phyloP scores from a whole-genome alignment of 768 basidiomycete species.

The Dictyophora rubrovolvata region DNA sequence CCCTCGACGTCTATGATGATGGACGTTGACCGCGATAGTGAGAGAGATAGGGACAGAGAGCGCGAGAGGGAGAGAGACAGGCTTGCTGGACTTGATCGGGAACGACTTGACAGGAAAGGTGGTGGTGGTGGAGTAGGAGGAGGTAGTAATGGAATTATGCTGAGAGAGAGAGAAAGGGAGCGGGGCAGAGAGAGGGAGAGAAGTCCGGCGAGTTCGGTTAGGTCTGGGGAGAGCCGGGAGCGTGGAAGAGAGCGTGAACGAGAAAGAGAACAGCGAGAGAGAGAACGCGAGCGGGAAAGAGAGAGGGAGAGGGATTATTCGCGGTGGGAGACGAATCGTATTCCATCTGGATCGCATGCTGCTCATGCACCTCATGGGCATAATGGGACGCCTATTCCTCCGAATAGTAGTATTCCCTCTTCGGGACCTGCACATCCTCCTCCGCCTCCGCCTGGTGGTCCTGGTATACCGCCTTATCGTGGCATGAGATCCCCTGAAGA shows the following conservation, averaged over 20 bases:
- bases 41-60: not conserved
- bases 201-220: not conserved
- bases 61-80: not conserved
- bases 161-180: not conserved
- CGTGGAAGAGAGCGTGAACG: not conserved
- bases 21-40: not conserved
- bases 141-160: not conserved
- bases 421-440: not conserved
- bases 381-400: conserved; percentile 7
- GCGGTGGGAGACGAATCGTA: not conserved
- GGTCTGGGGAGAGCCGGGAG: conserved; percentile 1
- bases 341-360: not conserved
- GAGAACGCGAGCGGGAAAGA: not conserved
- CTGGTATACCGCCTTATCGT: not conserved
- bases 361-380: not conserved
- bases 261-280: not conserved
- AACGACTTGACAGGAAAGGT: not conserved
- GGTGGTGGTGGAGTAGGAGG: not conserved
- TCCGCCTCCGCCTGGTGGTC: not conserved
- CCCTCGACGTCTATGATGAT: not conserved
- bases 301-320: conserved; percentile 5
- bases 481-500: not conserved
- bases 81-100: not conserved
- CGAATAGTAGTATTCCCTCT: conserved; percentile 1
- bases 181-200: not conserved